Evolutionary conservation across 345 rosid species (phyloP).

Genomic region (Bruguiera gymnorhiza): DNA sequence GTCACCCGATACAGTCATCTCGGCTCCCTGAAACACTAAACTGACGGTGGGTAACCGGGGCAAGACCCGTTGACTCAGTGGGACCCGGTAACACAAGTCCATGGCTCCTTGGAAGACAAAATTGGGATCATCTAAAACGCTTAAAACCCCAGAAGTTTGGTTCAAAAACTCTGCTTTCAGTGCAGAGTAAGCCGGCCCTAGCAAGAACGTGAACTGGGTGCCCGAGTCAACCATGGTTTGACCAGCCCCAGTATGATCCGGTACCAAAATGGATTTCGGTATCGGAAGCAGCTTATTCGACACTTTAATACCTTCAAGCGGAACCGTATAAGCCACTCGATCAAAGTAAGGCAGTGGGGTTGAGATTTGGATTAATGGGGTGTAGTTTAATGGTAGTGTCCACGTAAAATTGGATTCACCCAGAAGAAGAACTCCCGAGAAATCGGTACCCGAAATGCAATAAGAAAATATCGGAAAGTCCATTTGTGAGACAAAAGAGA

Average conservation of each 20-base stretch:
- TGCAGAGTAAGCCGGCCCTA: slow-evolving; percentile 74
- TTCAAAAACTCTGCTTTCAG: slow-evolving; percentile 57
- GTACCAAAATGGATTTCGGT: slow-evolving; percentile 57
- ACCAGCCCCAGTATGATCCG: slow-evolving; percentile 95
- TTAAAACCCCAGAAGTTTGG: slow-evolving; percentile 47
- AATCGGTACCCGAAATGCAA: slow-evolving; percentile 73
- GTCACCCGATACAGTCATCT: slow-evolving; percentile 62
- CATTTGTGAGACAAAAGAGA: slow-evolving; percentile 78
- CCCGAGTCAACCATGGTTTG: slow-evolving; percentile 97
- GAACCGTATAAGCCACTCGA: slow-evolving; percentile 86
- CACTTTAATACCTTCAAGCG: slow-evolving; percentile 81
- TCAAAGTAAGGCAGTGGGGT: slow-evolving; percentile 77
- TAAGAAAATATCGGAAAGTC: slow-evolving; percentile 81
- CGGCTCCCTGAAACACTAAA: slow-evolving; percentile 72
- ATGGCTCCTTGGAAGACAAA: slow-evolving; percentile 85
- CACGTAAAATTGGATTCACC: slow-evolving; percentile 71
- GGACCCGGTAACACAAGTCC: slow-evolving; percentile 74
- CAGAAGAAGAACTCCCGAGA: slow-evolving; percentile 69
- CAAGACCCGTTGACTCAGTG: slow-evolving; percentile 21
- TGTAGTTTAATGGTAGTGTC: slow-evolving; percentile 61
- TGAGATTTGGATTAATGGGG: slow-evolving; percentile 63
- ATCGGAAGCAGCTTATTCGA: slow-evolving; percentile 48
- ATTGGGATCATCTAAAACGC: slow-evolving; percentile 57
- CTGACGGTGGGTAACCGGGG: slow-evolving; percentile 59
- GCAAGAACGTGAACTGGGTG: slow-evolving; percentile 82